Base-by-base conservation (phyloP, 768 basidiomycete genomes). In the Neoboletus brunneissimus region DNA sequence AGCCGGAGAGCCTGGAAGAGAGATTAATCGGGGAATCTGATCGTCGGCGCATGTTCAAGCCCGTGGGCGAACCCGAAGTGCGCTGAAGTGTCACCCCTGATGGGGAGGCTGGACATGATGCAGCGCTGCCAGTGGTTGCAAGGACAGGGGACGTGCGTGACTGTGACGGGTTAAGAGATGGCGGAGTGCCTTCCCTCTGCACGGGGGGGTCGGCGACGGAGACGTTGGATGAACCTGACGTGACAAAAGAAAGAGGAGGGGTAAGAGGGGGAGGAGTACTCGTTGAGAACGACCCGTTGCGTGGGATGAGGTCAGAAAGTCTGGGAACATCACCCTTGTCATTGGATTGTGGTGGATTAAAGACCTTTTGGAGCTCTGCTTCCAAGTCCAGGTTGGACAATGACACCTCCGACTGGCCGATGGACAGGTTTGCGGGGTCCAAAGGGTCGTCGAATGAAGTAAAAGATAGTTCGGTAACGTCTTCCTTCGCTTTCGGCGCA, bases 321-420 rank as follows among this genome's bases (percentile, higher is more conserved):
- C 62, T 68, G 45, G 58, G 54, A 11, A 64, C 59, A 31, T 49
- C 51, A 7, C 58, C 54, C 43, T 53, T 56, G 31, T 43, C 44
- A 32, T 61, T 54, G 1, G 57, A 31, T 22, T 55, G 61, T 12
- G 62, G 47, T 0, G 61, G 62, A 18, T 58, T 53, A 8, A 67
- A 40, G 20, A 61, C 67, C 35, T 61, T 60, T 32, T 63, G 65
- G 20, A 69, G 64, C 38, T 70, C 73, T 44, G 63, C 67, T 48
- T 73, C 72, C 23, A 61, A 34, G 41, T 72, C 71, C 11, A 78
- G 48, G 27, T 68, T 72, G 25, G 66, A 69, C 10, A 73, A 59
- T 2, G 73, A 74, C 20, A 75, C 67, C 47, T 75, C 75, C 12
- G 73, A 74, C 43, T 72, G 68, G 25, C 70, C 72, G n/a, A 75